These are phyloP conservation scores for Jatropha curcas DNA, from an alignment of 345 rosid genomes.

Conservation along the genomic window DNA sequence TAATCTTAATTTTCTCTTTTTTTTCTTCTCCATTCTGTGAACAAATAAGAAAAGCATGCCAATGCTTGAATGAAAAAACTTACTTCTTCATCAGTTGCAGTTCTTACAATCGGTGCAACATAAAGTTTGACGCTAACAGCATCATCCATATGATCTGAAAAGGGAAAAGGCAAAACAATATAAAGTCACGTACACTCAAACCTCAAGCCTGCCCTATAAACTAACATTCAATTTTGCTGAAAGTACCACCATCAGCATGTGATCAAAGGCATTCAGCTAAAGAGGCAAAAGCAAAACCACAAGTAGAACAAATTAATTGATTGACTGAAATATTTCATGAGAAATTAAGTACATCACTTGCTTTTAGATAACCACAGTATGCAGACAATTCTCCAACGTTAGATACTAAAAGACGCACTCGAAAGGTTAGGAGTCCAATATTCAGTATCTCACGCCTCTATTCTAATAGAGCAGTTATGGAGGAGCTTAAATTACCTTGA, in stretches of 20 bases:
- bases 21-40: conserved; percentile 7
- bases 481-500: not conserved
- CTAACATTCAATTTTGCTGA: not conserved
- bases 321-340: too few species aligned
- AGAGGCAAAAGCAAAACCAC: not conserved
- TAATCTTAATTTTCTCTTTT: too few species aligned
- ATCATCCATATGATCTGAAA: conserved; percentile 52
- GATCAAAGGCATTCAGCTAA: not conserved
- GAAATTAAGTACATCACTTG: too few species aligned
- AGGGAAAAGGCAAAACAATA: not conserved
- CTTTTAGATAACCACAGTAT: not conserved
- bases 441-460: not conserved
- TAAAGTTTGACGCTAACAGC: conserved; percentile 56
- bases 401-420: not conserved
- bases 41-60: not conserved
- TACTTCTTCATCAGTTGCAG: conserved; percentile 57
- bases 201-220: not conserved
- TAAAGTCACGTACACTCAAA: conserved; percentile 9
- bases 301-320: not conserved
- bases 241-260: not conserved
- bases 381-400: not conserved
- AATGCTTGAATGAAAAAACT: conserved; percentile 26
- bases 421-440: not conserved
- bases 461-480: not conserved
- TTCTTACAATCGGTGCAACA: conserved; percentile 60